These are phyloP conservation scores for Xylariales sp. DNA, from an alignment of 2,329 filamentous ascomycete species.

Conservation along the genomic window DNA sequence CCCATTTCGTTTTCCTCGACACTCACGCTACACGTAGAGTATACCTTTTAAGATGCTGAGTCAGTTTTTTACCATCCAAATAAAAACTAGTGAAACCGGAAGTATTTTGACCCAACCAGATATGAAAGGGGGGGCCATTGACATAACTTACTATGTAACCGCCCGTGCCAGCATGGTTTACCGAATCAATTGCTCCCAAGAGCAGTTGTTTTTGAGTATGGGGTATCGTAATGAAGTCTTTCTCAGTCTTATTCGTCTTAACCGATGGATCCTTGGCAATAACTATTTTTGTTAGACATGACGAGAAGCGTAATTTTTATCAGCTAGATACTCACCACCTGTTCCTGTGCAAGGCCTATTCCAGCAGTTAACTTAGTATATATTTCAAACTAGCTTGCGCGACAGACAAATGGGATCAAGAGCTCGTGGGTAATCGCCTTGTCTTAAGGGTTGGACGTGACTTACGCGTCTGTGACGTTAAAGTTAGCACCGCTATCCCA, in stretches of 20 bases:
- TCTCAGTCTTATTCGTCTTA: conserved; percentile 98
- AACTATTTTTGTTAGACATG: conserved; percentile 54
- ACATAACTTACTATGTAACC: conserved; percentile 73
- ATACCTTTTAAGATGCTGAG: conserved; percentile 26
- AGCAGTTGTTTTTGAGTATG: conserved; percentile 96
- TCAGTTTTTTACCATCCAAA: conserved; percentile 7
- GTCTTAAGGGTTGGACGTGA: neutral
- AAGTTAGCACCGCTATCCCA: conserved; percentile 14
- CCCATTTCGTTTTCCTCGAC: conserved; percentile 86
- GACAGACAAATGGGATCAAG: no score
- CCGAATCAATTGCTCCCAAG: conserved; percentile 92
- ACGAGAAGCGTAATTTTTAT: no score
- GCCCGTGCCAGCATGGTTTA: conserved; percentile 89
- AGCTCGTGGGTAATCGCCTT: neutral
- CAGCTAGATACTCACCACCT: conserved; percentile 63
- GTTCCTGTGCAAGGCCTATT: conserved; percentile 88
- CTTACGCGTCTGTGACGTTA: conserved; percentile 63
- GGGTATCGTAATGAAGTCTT: conserved; percentile 91
- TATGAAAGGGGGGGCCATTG: neutral
- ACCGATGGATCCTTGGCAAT: conserved; percentile 97
- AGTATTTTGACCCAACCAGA: neutral
- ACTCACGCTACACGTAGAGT: conserved; percentile 95
- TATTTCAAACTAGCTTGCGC: neutral
- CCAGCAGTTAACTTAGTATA: conserved; percentile 67
- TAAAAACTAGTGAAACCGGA: neutral